Conservation (phyloP, 1,139 yeast genomes). For the Yamadazyma pseudoaaseri region DNA sequence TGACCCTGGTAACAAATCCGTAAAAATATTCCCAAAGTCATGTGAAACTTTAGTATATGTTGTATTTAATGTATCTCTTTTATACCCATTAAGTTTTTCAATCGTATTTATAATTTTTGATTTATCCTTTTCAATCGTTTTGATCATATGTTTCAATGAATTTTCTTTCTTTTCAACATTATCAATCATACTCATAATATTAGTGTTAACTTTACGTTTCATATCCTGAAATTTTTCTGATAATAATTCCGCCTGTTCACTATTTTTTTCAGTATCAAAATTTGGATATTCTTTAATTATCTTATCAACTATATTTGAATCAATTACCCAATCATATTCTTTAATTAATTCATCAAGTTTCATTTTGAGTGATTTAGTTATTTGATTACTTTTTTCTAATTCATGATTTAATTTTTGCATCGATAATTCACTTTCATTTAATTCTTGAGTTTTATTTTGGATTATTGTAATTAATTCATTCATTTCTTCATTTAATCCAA, state of each 20-base stretch:
- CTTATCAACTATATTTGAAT: conserved; percentile 52
- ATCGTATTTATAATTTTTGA: conserved; percentile 87
- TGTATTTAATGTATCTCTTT: conserved; percentile 74
- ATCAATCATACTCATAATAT: conserved; percentile 93
- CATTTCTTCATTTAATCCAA: conserved; percentile 79
- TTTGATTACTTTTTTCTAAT: conserved; percentile 53
- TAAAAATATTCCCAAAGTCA: conserved; percentile 92
- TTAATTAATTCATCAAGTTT: conserved; percentile 50
- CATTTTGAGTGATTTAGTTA: conserved; percentile 38
- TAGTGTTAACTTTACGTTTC: conserved; percentile 81
- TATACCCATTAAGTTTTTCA: conserved; percentile 80
- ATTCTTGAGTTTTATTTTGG: conserved; percentile 48
- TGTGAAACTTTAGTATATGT: conserved; percentile 84
- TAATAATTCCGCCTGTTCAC: conserved; percentile 55
- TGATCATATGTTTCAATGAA: conserved; percentile 75
- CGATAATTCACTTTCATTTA: conserved; percentile 52
- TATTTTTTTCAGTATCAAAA: conserved; percentile 62
- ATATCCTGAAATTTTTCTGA: conserved; percentile 67
- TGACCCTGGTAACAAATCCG: conserved; percentile 85
- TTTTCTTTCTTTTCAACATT: conserved; percentile 87
- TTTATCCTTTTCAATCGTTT: conserved; percentile 88
- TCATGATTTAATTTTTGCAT: conserved; percentile 65
- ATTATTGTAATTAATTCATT: conserved; percentile 57
- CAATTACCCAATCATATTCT: conserved; percentile 74
- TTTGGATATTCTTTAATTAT: conserved; percentile 59